Conservation (phyloP, 768 basidiomycete species). For the Psilocybe cubensis region DNA sequence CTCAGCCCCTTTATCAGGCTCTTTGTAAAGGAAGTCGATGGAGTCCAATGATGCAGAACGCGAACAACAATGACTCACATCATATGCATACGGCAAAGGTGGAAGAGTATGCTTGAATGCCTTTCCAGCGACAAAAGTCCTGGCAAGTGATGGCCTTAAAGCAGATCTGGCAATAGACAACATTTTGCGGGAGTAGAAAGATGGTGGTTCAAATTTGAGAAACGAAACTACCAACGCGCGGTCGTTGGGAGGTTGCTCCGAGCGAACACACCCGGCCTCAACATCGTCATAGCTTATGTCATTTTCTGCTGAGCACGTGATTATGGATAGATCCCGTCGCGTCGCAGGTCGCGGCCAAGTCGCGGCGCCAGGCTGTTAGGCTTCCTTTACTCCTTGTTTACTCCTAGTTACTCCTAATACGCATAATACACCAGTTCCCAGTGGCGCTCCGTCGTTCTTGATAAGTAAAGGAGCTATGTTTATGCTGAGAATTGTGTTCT, state of each 20-base stretch:
- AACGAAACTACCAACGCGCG: background rate
- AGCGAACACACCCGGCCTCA: background rate
- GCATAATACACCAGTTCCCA: no score
- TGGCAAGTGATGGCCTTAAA: conserved; percentile 35
- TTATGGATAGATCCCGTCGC: background rate
- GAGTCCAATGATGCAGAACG: background rate
- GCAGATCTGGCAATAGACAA: conserved; percentile 17
- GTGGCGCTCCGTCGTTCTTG: no score
- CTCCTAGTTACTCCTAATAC: no score
- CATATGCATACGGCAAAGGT: conserved; percentile 33
- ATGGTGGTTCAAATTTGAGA: background rate
- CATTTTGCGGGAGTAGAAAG: conserved; percentile 8
- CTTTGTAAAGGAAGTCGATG: background rate
- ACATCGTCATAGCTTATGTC: conserved; percentile 3
- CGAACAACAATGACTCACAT: conserved; percentile 22
- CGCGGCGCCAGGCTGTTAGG: no score
- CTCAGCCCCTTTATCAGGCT: no score
- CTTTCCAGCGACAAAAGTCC: conserved; percentile 47
- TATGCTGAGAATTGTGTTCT: no score
- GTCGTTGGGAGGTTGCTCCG: background rate
- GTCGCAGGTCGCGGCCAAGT: background rate
- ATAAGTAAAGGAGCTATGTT: no score
- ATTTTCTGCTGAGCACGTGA: background rate
- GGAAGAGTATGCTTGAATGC: conserved; percentile 29
- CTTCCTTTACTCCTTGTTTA: no score